Conservation (phyloP, 352 stramenopile genomes). For the Phytopythium chamaehyphon region DNA sequence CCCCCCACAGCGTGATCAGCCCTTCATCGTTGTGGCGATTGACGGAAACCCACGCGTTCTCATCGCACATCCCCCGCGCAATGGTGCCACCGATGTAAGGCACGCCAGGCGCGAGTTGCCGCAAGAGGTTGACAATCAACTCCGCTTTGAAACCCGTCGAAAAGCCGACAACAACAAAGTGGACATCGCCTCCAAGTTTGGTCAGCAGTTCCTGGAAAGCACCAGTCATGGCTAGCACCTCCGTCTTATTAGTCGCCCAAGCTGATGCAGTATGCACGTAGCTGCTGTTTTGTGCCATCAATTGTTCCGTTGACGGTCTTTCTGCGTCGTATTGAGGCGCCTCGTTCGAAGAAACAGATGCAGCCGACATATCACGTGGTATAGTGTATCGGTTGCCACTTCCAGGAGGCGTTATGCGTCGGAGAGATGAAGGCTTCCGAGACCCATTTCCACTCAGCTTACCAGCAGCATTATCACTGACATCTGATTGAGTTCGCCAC, state of each 20-base stretch:
- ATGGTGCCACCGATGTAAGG: slow-evolving; percentile 85
- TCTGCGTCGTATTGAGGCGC: slow-evolving; percentile 33
- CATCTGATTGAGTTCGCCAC: background rate
- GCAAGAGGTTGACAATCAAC: slow-evolving; percentile 64
- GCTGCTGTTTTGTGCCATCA: slow-evolving; percentile 51
- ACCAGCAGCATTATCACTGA: background rate
- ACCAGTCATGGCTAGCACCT: slow-evolving; percentile 66
- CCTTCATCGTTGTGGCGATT: slow-evolving; percentile 84
- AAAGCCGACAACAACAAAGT: slow-evolving; percentile 85
- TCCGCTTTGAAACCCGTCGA: slow-evolving; percentile 79
- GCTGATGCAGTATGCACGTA: slow-evolving; percentile 68
- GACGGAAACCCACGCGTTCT: slow-evolving; percentile 85
- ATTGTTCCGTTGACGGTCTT: slow-evolving; percentile 41
- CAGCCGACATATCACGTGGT: slow-evolving; percentile 9
- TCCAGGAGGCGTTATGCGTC: slow-evolving; percentile 5
- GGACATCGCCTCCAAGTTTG: slow-evolving; percentile 71
- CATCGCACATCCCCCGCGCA: slow-evolving; percentile 79
- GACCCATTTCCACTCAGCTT: background rate
- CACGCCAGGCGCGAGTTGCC: slow-evolving; percentile 70
- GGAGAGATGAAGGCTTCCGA: background rate
- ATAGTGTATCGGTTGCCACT: slow-evolving; percentile 8
- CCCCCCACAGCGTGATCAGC: slow-evolving; percentile 79
- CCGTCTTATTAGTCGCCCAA: slow-evolving; percentile 69
- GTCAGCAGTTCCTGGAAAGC: slow-evolving; percentile 78
- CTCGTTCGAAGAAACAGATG: slow-evolving; percentile 23